Base-by-base conservation (phyloP, 1,139 yeast genomes). In the Kodamaea ohmeri region DNA sequence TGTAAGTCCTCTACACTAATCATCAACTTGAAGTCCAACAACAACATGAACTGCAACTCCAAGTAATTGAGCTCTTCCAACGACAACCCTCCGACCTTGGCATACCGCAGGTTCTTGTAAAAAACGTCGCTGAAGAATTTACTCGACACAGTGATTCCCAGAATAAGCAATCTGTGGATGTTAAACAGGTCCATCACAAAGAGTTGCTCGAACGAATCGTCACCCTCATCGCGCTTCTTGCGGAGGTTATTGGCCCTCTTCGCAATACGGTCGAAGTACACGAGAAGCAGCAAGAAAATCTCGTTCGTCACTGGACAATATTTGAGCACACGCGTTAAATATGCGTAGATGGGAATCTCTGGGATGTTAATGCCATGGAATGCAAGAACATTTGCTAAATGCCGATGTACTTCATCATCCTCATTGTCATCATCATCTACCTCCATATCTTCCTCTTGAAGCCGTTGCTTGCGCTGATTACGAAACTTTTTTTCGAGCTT, bases 221-320 rank as follows among this genome's bases (percentile, higher is more conserved):
- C 18, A 15, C 21, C 31, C 34, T 35, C 34, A 6, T 44, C 47
- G 29, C 56, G 51, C 39, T 51, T 53, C 39, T 57, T 58, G 39
- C 60, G 63, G 35, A 71, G 56, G 45, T 67, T 78, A 55, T 85
- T 86, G 40, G 96, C 96, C 47, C 87, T 76, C 56, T 86, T 87
- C 13, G 96, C 95, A 39, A 92, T 88, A 46, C 98, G 69, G 62
- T 92, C 99, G 63, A 92, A 89, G 60, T 92, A 94, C 18, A 94
- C 97, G 49, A 92, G 68, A 38, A 94, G 65, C 25, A 96, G 83
- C 37, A 92, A 68, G 59, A 90, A 92, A 21, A 94, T 97, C 57
- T 94, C 98, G 61, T 92, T 92, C 2, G 98, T 90, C 15, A 94
- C 94, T 0, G 99, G 98, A 61, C 99, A 92, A 62, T 92, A 94